Conservation (phyloP, 192 early-diverging fungal genomes). For the Umbelopsis isabellina region DNA sequence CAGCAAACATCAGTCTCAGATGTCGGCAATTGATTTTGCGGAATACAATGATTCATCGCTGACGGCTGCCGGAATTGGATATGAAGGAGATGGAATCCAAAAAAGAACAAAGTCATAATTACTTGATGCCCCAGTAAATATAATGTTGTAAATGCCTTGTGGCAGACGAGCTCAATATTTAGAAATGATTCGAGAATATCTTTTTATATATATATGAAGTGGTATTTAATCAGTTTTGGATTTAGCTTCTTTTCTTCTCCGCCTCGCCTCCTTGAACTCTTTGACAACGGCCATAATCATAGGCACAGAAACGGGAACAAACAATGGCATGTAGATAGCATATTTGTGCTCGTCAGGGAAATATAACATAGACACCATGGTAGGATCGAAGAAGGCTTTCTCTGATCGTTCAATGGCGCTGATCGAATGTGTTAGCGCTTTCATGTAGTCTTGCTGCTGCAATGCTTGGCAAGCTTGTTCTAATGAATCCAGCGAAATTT, state of each 20-base stretch:
- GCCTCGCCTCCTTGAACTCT: conserved; percentile 45
- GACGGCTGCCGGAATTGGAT: no score
- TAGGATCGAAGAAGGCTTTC: conserved; percentile 95
- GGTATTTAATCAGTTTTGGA: conserved; percentile 12
- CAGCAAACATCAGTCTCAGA: no score
- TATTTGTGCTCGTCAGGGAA: conserved; percentile 99
- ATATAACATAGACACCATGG: conserved; percentile 97
- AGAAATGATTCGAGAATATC: no score
- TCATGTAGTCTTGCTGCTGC: conserved; percentile 36
- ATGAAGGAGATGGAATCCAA: no score
- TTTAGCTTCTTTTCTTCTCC: conserved; percentile 20
- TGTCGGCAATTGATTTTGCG: no score
- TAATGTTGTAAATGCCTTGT: no score
- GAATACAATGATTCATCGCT: no score
- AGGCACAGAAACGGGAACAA: conserved; percentile 84
- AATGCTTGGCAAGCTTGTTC: conserved; percentile 41
- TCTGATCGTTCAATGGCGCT: conserved; percentile 73
- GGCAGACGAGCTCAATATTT: no score
- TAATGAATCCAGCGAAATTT: conserved; percentile 45
- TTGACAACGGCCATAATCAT: conserved; percentile 61
- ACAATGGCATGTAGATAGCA: conserved; percentile 96
- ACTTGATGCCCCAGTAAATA: no score
- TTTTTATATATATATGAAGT: no score
- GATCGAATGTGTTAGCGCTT: conserved; percentile 63
- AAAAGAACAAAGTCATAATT: no score